Percentiles rank a stretch among this genome's conserved stretches.
Conservation (phyloP, 2,329 filamentous ascomycete genomes). For the Didymella exigua region DNA sequence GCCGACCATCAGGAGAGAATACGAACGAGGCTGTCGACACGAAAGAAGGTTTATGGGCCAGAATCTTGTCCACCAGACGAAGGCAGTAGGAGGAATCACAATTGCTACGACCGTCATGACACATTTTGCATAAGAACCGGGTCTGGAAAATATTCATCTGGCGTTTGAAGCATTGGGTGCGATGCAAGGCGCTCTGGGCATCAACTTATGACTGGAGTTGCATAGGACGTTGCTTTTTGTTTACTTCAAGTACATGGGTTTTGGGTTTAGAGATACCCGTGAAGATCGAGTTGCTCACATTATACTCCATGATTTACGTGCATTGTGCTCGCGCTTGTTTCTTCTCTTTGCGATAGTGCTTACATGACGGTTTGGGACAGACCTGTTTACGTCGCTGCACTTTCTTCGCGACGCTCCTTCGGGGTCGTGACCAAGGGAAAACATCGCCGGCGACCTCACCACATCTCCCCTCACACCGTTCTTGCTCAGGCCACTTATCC, state of each 20-base stretch:
- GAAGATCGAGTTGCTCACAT: neutral
- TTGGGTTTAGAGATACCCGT: constrained; percentile 1
- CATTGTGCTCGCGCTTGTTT: neutral
- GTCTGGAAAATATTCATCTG: constrained; percentile 1
- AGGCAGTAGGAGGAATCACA: neutral
- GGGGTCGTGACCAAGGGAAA: neutral
- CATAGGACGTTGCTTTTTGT: constrained; percentile 1
- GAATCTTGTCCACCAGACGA: neutral
- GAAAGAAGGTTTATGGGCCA: neutral
- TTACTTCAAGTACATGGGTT: neutral
- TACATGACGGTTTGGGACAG: neutral
- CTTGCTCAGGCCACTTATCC: no score
- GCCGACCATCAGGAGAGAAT: neutral
- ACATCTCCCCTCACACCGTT: neutral
- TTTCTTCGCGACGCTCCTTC: neutral
- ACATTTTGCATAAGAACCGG: constrained; percentile 18
- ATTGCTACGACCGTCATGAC: constrained; percentile 12
- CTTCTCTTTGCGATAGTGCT: neutral
- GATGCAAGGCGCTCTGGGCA: constrained; percentile 4
- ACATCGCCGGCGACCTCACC: neutral
- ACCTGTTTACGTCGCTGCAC: neutral
- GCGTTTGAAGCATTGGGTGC: constrained; percentile 14
- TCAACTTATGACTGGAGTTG: constrained; percentile 5
- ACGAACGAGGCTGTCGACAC: neutral
- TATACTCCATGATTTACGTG: neutral